phyloP scores from a whole-genome alignment of 345 rosid genomes.

The Geranium rotundifolium region DNA sequence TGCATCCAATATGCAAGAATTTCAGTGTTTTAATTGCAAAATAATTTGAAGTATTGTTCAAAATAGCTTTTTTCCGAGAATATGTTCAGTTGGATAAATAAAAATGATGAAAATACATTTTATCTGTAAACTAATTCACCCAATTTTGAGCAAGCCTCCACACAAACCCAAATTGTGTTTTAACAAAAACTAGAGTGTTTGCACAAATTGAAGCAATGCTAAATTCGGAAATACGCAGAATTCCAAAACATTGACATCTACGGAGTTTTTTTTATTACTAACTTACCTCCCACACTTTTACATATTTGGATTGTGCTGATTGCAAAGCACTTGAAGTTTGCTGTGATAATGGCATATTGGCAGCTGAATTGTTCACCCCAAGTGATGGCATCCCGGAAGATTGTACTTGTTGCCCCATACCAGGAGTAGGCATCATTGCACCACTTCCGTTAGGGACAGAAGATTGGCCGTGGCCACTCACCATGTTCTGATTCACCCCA shows the following conservation, averaged over 20 bases:
- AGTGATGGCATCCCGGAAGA: slow-evolving; percentile 51
- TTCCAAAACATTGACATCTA: no score
- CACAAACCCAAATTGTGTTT: background rate
- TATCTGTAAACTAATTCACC: background rate
- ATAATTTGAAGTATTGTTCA: no score
- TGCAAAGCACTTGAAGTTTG: slow-evolving; percentile 61
- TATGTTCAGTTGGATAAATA: no score
- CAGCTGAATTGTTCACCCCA: slow-evolving; percentile 45
- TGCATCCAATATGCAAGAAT: slow-evolving; percentile 20
- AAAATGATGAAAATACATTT: background rate
- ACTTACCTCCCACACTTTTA: slow-evolving; percentile 95
- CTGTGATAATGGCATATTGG: slow-evolving; percentile 63
- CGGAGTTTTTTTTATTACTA: no score
- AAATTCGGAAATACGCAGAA: no score
- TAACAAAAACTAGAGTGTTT: background rate
- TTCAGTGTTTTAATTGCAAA: background rate
- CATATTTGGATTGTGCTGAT: slow-evolving; percentile 67
- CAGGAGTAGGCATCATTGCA: slow-evolving; percentile 84
- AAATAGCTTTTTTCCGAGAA: no score
- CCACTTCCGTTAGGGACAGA: slow-evolving; percentile 57
- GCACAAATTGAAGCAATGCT: slow-evolving; percentile 1
- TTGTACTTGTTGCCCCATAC: slow-evolving; percentile 70
- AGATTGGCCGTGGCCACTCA: slow-evolving; percentile 60
- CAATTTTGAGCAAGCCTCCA: background rate
- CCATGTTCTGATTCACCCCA: slow-evolving; percentile 65